Evolutionary conservation across 805 yeast species (phyloP).

Genomic region (Candida tallmaniae): DNA sequence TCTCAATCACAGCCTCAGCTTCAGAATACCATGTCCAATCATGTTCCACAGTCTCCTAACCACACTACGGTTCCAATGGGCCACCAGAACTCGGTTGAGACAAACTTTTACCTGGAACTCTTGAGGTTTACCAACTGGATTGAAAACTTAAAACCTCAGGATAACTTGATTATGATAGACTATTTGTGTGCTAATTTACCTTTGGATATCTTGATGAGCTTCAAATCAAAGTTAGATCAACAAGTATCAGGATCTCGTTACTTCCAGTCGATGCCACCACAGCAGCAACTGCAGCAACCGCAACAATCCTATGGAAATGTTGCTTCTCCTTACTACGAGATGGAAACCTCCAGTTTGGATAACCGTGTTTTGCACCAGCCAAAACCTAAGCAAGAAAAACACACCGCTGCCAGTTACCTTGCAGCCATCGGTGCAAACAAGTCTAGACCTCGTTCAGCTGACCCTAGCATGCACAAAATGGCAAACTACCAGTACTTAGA

Average conservation of each 20-base stretch:
- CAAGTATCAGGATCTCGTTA: slow-evolving; percentile 18
- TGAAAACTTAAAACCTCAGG: slow-evolving; percentile 45
- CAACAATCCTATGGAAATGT: neutral
- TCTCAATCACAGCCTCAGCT: slow-evolving; percentile 3
- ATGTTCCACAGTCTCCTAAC: too few relatives aligned
- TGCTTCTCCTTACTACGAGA: slow-evolving; percentile 4
- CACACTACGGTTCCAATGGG: too few relatives aligned
- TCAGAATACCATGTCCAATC: too few relatives aligned
- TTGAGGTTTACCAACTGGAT: slow-evolving; percentile 49
- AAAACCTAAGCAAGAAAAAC: slow-evolving; percentile 34
- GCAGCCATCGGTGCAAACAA: slow-evolving; percentile 1
- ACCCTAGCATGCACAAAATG: slow-evolving; percentile 28
- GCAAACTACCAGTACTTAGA: slow-evolving; percentile 20
- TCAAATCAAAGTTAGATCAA: slow-evolving; percentile 44
- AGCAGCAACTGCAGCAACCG: slow-evolving; percentile 7
- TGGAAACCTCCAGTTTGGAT: slow-evolving; percentile 11
- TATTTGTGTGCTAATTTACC: slow-evolving; percentile 48
- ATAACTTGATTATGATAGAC: slow-evolving; percentile 50
- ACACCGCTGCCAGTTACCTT: slow-evolving; percentile 4
- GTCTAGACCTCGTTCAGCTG: slow-evolving; percentile 45
- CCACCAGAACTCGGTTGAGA: slow-evolving; percentile 2
- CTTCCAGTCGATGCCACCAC: neutral
- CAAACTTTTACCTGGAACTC: slow-evolving; percentile 47
- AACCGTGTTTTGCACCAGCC: slow-evolving; percentile 31
- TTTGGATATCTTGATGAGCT: slow-evolving; percentile 47